Evolutionary conservation across 345 rosid genomes (phyloP), one percentile per base, ranked within the genome.

Genomic region (Citrus glauca): DNA sequence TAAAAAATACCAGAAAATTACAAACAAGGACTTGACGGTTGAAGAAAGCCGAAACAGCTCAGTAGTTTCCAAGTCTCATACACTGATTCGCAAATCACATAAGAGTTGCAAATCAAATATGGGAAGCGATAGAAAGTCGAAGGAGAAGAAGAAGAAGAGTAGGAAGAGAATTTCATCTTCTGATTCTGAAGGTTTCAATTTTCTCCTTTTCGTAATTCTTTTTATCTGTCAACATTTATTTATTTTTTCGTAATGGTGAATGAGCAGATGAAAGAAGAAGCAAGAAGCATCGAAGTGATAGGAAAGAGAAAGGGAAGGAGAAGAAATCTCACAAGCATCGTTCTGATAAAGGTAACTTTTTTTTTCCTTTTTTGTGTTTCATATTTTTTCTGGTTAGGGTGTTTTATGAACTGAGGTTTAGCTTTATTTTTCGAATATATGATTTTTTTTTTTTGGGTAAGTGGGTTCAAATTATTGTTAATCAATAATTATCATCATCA

Each of bases 121-220:
- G 97, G 94, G 89, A 74, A 80, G 87, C 83, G 90, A 89, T 28
- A 78, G 92, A 81, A 91, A 85, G 81, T 62, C 85, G 70, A 86
- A 74, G 87, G 90, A 86, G 79, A 85, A 85, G 84, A 86, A 85
- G 84, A 86, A 79, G 86, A 88, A 82, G 81, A 85, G 82, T 81
- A 92, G 88, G 84, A 84, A 78, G 81, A 85, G 89, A 81, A 79
- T 76, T 42, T 55, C 84, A 50, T 59, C 82, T 30, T 50, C 88
- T 16, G 69, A 89, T 32, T 81, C 91, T 25, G 87, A 85, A 62
- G 81, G 90, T 89, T 55, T 69, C 55, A 3, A 20, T 20, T 0
- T 68, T 65, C 72, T 56, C 9, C 53, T 66, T 4, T 24, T 71
- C 42, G 45, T 82, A 53, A 5, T 17, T 17, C 20, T 53, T 53